These are phyloP conservation scores for Emmonsiellopsis sp. DNA, from an alignment of 2,329 filamentous ascomycete genomes.

Conservation along the genomic window DNA sequence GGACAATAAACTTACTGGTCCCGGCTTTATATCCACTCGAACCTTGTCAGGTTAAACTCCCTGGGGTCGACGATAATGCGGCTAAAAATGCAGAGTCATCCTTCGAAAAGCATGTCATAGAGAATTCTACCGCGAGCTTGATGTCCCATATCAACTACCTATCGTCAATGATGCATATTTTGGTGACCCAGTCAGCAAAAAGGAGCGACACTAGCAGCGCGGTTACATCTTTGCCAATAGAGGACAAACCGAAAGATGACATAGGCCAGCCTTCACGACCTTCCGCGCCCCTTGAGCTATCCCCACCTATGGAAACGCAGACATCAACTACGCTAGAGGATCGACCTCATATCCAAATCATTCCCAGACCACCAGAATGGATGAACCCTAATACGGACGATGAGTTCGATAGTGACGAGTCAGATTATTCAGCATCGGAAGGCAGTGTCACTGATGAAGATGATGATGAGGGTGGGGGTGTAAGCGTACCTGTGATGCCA, in stretches of 20 bases:
- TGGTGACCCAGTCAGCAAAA: constrained; percentile 48
- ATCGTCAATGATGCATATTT: constrained; percentile 57
- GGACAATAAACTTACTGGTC: constrained; percentile 58
- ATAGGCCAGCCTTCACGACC: neutral
- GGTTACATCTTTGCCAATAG: constrained; percentile 1
- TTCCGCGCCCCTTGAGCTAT: constrained; percentile 4
- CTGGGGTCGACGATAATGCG: constrained; percentile 51
- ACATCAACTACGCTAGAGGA: constrained; percentile 28
- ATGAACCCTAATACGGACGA: constrained; percentile 24
- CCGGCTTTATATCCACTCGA: constrained; percentile 65
- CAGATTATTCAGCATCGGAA: constrained; percentile 36
- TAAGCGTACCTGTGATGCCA: constrained; percentile 22
- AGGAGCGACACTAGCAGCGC: constrained; percentile 10
- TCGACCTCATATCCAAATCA: constrained; percentile 58
- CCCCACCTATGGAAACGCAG: constrained; percentile 8
- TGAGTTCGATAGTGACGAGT: constrained; percentile 27
- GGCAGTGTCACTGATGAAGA: constrained; percentile 32
- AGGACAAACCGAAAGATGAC: neutral
- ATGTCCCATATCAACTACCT: constrained; percentile 69
- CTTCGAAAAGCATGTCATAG: constrained; percentile 50
- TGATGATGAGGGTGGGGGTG: constrained; percentile 31
- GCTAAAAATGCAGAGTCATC: constrained; percentile 55
- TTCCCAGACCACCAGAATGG: constrained; percentile 74
- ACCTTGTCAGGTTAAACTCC: constrained; percentile 54
- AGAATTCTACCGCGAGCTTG: constrained; percentile 52